phyloP scores from a whole-genome alignment of 495 filamentous ascomycete genomes.

The Penicillium fimorum region DNA sequence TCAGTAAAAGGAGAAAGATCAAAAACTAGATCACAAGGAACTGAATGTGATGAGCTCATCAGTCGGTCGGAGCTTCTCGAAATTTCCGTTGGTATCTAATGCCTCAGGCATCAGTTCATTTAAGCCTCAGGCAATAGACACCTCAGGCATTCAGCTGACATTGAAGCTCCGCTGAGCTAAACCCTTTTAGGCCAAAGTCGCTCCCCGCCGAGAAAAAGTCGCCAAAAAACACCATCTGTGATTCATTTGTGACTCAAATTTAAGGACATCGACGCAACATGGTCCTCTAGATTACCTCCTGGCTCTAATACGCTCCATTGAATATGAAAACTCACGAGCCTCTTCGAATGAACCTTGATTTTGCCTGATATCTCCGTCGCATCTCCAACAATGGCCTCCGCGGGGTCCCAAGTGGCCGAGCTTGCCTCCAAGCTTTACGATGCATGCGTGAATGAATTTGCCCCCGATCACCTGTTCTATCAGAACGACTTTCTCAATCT shows the following conservation, averaged over 20 bases:
- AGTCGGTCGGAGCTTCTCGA: slow-evolving; percentile 44
- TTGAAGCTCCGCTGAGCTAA: slow-evolving; percentile 31
- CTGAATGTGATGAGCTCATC: slow-evolving; percentile 17
- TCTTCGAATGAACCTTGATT: slow-evolving; percentile 21
- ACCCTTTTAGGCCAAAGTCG: slow-evolving; percentile 19
- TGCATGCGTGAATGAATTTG: slow-evolving; percentile 38
- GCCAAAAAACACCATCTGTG: slow-evolving; percentile 32
- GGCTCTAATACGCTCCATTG: slow-evolving; percentile 28
- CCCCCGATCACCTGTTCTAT: slow-evolving; percentile 55
- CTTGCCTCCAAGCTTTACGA: slow-evolving; percentile 48
- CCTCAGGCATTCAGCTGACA: slow-evolving; percentile 32
- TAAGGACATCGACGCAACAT: slow-evolving; percentile 14
- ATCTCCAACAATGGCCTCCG: slow-evolving; percentile 35
- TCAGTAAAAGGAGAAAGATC: slow-evolving; percentile 8
- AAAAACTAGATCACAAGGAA: slow-evolving; percentile 7
- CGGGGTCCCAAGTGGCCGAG: slow-evolving; percentile 37
- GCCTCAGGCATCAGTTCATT: background rate
- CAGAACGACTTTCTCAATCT: slow-evolving; percentile 66
- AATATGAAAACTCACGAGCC: slow-evolving; percentile 21
- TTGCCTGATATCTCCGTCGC: slow-evolving; percentile 13
- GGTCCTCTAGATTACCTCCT: slow-evolving; percentile 23
- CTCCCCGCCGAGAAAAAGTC: slow-evolving; percentile 33
- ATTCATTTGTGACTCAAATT: slow-evolving; percentile 25
- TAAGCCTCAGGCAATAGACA: background rate
- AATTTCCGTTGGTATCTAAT: slow-evolving; percentile 41